Base-by-base conservation (phyloP, 179 eudicot species). In the Gypsophila paniculata region DNA sequence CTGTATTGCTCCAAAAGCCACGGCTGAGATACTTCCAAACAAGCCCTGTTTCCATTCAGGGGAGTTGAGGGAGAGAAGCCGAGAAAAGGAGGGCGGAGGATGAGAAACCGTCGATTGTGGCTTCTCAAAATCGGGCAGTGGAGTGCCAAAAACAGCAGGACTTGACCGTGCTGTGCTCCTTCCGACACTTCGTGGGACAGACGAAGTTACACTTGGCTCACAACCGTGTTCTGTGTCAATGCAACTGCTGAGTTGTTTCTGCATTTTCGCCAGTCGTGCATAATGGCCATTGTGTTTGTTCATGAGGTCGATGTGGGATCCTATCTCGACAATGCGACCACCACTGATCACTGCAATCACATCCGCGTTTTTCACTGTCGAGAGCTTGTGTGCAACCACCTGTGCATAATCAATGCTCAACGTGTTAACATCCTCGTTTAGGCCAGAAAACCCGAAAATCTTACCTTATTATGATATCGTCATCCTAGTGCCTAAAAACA, bases 101-200 rank as follows among this genome's bases (percentile, higher is more conserved):
- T 52, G 19, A n/a, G 77, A 52, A 15, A 39, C 48, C 22, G 74
- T 22, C 10, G 60, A 42, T 48, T 73, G 32, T 17, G 49, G 38
- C 9, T 19, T 25, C 15, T 75, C 75, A 9, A 65, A 46, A 52
- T 69, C 69, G 17, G 77, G 81, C 22, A 80, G 65, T 5, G 87
- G 90, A 0, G 91, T 76, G 23, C 77, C 59, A 4, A 80, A 76
- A 34, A 79, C 17, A 7, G 84, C 80, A 0, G 95, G 96, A 75
- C 95, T 91, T 29, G 89, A 87, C 73, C 76, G 80, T 8, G 82
- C 70, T 7, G 90, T 66, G 75, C 91, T 90, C 68, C 86, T 85
- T 18, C 84, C 84, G 6, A 82, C 81, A 73, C 89, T 84, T 61
- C 84, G 86, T 78, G 78, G 78, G 81, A 71, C 85, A 72, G 73